phyloP scores from a whole-genome alignment of 306 rosid species.

The Arachis hypogaea region DNA sequence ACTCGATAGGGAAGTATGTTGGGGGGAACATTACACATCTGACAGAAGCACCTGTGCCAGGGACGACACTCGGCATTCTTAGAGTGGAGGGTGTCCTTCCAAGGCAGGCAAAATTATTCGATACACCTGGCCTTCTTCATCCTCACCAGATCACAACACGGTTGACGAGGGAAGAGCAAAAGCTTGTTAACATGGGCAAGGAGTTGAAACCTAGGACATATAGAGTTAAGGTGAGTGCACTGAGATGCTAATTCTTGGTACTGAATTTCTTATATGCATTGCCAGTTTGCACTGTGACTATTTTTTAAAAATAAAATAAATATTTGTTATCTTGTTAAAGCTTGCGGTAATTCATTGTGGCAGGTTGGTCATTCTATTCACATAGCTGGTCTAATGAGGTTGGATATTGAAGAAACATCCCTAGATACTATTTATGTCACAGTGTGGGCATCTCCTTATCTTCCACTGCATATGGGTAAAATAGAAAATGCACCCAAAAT shows the following conservation, averaged over 20 bases:
- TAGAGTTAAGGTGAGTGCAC: constrained; percentile 74
- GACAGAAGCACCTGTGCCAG: constrained; percentile 95
- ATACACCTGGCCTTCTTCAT: constrained; percentile 91
- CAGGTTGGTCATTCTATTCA: constrained; percentile 89
- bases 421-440: constrained; percentile 73
- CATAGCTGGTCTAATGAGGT: constrained; percentile 89
- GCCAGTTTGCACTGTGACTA: background rate
- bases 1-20: constrained; percentile 65
- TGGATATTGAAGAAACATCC: constrained; percentile 79
- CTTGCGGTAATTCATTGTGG: constrained; percentile 32
- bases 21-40: constrained; percentile 73
- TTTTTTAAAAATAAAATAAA: background rate
- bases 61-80: constrained; percentile 90
- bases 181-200: constrained; percentile 81
- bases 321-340: constrained; percentile 8
- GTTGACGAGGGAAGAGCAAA: constrained; percentile 85
- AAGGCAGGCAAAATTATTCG: constrained; percentile 80
- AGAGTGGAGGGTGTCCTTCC: constrained; percentile 93
- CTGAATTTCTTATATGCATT: background rate
- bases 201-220: constrained; percentile 95
- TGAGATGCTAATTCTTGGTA: constrained; percentile 26
- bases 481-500: constrained; percentile 69
- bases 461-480: constrained; percentile 94
- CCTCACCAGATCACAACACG: constrained; percentile 88
- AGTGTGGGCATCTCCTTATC: constrained; percentile 91